phyloP scores from a whole-genome alignment of 2,329 filamentous ascomycete species.

The Neopestalotiopsis clavispora region DNA sequence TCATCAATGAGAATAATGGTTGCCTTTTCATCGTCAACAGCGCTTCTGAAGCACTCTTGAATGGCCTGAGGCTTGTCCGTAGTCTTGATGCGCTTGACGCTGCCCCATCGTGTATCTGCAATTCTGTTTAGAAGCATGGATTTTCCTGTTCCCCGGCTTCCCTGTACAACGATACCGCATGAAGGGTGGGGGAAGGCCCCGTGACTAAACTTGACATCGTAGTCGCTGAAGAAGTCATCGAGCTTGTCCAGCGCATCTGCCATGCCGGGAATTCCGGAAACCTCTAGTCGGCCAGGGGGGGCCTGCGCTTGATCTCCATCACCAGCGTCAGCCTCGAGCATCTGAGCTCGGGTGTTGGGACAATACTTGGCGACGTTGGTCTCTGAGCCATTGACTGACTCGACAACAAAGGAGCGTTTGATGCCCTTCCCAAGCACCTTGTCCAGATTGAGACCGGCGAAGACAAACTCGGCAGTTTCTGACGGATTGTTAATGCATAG shows the following conservation, averaged over 20 bases:
- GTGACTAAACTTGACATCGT: slow-evolving; percentile 47
- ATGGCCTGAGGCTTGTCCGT: slow-evolving; percentile 64
- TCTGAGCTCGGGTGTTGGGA: slow-evolving; percentile 42
- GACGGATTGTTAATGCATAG: not conserved
- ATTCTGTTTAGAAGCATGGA: slow-evolving; percentile 73
- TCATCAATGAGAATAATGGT: slow-evolving; percentile 82
- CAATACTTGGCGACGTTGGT: slow-evolving; percentile 50
- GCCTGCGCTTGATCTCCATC: slow-evolving; percentile 20
- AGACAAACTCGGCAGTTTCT: slow-evolving; percentile 71
- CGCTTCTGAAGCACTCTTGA: slow-evolving; percentile 71
- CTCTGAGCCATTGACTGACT: slow-evolving; percentile 58
- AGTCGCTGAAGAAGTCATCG: slow-evolving; percentile 68
- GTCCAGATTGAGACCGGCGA: slow-evolving; percentile 74
- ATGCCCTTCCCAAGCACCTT: slow-evolving; percentile 59
- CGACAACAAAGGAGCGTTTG: slow-evolving; percentile 64
- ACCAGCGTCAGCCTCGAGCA: slow-evolving; percentile 38
- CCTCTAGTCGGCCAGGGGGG: slow-evolving; percentile 41
- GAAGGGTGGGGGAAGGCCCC: slow-evolving; percentile 41
- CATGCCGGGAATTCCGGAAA: slow-evolving; percentile 71
- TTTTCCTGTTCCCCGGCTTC: slow-evolving; percentile 85
- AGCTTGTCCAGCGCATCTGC: slow-evolving; percentile 66
- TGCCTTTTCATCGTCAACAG: slow-evolving; percentile 66
- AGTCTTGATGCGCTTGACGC: slow-evolving; percentile 65
- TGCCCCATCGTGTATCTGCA: slow-evolving; percentile 71
- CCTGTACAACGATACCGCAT: slow-evolving; percentile 75